Percentiles rank a stretch among this genome's conserved stretches.
These are phyloP conservation scores for Xylaria longipes DNA, from an alignment of 495 filamentous ascomycete species.

Conservation along the genomic window DNA sequence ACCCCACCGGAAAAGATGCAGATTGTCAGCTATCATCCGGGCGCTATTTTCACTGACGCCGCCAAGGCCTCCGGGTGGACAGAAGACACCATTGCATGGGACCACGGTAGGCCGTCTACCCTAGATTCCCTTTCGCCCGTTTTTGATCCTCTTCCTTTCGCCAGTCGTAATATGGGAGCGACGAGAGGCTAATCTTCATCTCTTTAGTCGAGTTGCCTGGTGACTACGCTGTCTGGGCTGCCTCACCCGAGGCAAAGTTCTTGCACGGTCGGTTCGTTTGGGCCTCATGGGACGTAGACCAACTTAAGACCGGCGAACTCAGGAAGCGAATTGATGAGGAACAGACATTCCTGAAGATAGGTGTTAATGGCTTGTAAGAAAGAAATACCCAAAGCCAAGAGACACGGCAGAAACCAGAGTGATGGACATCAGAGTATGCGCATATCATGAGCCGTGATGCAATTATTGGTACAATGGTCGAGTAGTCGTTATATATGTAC, in stretches of 20 bases:
- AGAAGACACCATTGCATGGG: slow-evolving; percentile 35
- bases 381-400: not conserved
- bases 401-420: not conserved
- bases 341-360: slow-evolving; percentile 36
- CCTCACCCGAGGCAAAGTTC: slow-evolving; percentile 56
- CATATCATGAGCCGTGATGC: not conserved
- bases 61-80: slow-evolving; percentile 29
- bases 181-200: not conserved
- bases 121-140: slow-evolving; percentile 4
- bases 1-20: slow-evolving; percentile 42
- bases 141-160: no score
- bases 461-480: slow-evolving; percentile 10
- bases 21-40: slow-evolving; percentile 54
- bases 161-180: not conserved
- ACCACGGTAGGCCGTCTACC: slow-evolving; percentile 43
- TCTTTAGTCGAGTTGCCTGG: slow-evolving; percentile 49
- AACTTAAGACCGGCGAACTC: slow-evolving; percentile 46
- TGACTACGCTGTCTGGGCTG: slow-evolving; percentile 58
- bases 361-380: slow-evolving; percentile 35
- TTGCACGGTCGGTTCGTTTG: slow-evolving; percentile 58
- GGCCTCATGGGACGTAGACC: slow-evolving; percentile 61
- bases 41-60: slow-evolving; percentile 43
- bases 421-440: not conserved
- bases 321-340: slow-evolving; percentile 46
- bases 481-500: slow-evolving; percentile 19